Base-by-base conservation (phyloP, 352 stramenopile genomes). In the Peronospora farinosa region DNA sequence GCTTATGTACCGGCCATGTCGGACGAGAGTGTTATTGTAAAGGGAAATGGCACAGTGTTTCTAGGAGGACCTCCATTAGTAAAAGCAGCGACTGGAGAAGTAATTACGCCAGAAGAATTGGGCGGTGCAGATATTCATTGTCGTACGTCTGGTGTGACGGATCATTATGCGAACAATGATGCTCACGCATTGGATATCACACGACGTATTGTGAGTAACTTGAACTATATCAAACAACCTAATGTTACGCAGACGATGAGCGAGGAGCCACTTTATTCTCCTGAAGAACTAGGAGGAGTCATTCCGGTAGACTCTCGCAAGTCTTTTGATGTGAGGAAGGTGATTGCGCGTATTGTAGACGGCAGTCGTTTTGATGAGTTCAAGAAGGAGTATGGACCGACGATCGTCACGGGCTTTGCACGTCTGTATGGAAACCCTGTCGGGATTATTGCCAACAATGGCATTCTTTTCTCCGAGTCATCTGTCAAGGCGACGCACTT, bases 401-500 rank as follows among this genome's bases (percentile, higher is more conserved):
- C 95, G 1, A 88, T 99, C 15, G 95, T 99, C 23, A 98, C 90
- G 42, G 94, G 96, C 16, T 99, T 98, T 73, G 95, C 84, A 3
- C 86, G 88, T 38, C 69, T 99, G 43, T 96, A 98, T 57, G 95
- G 95, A 25, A 89, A 96, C 64, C 85, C 87, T 2, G 83, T 98
- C 8, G 96, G 96, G 5, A 97, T 99, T 54, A 87, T 99, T 57
- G 96, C 95, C 44, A 99, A 99, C 73, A 98, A 99, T 63, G 96
- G 96, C 21, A 98, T 98, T 65, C 70, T 99, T 0, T 96, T 97
- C 59, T 93, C 76, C 13, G 90, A 97, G 63, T 91, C 85, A 21
- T 78, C 71, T 7, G 66, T 97, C 39, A 98, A 98, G 72, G 95
- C 84, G 9, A 81, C 92, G 27, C 95, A 99, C 67, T 99, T 99